Conservation (phyloP, 805 yeast species). For the Saccharomyces mikatae region DNA sequence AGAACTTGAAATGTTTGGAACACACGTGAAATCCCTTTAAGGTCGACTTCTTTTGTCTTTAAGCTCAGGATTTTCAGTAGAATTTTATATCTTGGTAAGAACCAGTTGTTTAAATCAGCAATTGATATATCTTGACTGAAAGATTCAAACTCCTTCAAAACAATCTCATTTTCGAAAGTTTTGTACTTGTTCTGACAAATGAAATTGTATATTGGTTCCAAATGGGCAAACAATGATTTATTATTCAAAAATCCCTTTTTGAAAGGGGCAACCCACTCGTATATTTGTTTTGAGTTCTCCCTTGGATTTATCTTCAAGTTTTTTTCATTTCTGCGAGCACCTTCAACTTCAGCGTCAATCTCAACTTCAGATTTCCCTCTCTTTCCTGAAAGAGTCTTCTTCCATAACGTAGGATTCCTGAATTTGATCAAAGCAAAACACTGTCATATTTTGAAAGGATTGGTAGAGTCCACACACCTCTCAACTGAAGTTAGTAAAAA, state of each 20-base stretch:
- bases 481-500: neutral
- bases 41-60: neutral
- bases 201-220: slow-evolving; percentile 5
- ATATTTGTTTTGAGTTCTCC: neutral
- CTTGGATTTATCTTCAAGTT: neutral
- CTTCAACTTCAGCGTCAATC: neutral
- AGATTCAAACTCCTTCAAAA: slow-evolving; percentile 6
- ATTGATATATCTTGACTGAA: slow-evolving; percentile 11
- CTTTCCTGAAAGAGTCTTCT: neutral
- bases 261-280: neutral
- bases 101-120: slow-evolving; percentile 10
- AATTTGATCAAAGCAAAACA: slow-evolving; percentile 19
- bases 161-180: slow-evolving; percentile 2
- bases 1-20: slow-evolving; percentile 15
- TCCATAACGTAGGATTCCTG: slow-evolving; percentile 16
- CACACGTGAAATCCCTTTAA: slow-evolving; percentile 3
- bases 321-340: neutral
- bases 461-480: neutral
- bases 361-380: neutral
- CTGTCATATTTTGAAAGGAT: slow-evolving; percentile 4
- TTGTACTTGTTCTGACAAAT: neutral
- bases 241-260: slow-evolving; percentile 1
- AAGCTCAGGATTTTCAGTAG: slow-evolving; percentile 2
- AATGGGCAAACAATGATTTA: slow-evolving; percentile 1
- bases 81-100: slow-evolving; percentile 12